These are phyloP conservation scores for Pulveroboletus ravenelii DNA, from an alignment of 768 basidiomycete species.

Conservation along the genomic window DNA sequence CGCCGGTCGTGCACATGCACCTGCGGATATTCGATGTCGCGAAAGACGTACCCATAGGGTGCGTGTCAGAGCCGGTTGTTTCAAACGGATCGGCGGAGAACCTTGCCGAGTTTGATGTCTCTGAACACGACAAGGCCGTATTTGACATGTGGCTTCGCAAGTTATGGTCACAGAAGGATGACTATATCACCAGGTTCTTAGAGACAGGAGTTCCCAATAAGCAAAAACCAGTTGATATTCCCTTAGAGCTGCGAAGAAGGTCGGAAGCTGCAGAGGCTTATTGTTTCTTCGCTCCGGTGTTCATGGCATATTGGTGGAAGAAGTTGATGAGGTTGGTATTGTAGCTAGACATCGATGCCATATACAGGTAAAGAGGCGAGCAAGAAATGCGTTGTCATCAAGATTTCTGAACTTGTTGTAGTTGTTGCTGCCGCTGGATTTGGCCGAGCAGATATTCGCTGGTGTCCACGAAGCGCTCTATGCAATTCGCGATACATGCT, in stretches of 20 bases:
- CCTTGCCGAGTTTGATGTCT: conserved; percentile 44
- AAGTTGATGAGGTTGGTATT: conserved; percentile 27
- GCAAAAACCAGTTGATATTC: conserved; percentile 44
- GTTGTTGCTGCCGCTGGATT: conserved; percentile 48
- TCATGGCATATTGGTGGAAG: conserved; percentile 46
- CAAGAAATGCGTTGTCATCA: not conserved
- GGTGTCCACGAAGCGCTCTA: conserved; percentile 87
- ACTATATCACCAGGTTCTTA: conserved; percentile 62
- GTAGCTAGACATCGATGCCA: conserved; percentile 7
- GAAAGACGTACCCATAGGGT: conserved; percentile 64
- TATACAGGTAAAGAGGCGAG: conserved; percentile 3
- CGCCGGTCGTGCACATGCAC: conserved; percentile 85
- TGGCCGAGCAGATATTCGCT: conserved; percentile 76
- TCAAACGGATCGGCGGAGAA: conserved; percentile 27
- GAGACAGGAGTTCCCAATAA: conserved; percentile 42
- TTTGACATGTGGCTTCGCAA: conserved; percentile 85
- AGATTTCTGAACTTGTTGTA: conserved; percentile 34
- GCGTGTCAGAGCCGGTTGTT: conserved; percentile 38
- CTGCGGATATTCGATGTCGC: conserved; percentile 72
- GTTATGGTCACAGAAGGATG: conserved; percentile 85
- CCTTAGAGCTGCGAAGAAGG: conserved; percentile 49
- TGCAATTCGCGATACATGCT: conserved; percentile 82
- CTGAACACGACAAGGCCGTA: conserved; percentile 49
- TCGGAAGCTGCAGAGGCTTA: conserved; percentile 65
- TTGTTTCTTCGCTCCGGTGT: conserved; percentile 62